These are phyloP conservation scores for Handroanthus guayacan DNA, from an alignment of 257 asterid genomes.

Conservation along the genomic window DNA sequence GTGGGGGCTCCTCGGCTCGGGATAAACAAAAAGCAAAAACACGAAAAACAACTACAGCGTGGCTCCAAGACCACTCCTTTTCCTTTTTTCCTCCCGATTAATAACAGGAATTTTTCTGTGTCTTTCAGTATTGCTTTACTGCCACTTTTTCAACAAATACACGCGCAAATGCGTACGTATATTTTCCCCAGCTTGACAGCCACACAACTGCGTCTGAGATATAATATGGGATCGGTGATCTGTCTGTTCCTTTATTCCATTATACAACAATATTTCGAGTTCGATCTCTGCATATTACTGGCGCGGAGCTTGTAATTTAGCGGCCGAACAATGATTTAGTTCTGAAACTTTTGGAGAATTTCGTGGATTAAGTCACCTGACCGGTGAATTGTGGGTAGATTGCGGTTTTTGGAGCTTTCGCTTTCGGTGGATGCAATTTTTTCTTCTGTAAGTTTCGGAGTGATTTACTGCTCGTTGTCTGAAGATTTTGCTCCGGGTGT, in stretches of 20 bases:
- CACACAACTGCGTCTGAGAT: slow-evolving; percentile 30
- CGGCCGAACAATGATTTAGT: not conserved
- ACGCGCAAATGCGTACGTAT: slow-evolving; percentile 16
- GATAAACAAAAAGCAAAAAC: not conserved
- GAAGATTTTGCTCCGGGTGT: not conserved
- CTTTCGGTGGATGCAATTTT: not conserved
- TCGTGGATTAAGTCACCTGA: slow-evolving; percentile 5
- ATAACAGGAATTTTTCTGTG: not conserved
- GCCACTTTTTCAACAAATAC: slow-evolving; percentile 7
- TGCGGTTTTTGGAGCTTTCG: not conserved
- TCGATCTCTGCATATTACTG: slow-evolving; percentile 20
- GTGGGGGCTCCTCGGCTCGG: slow-evolving; percentile 31
- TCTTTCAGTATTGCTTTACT: not conserved
- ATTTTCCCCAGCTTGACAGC: slow-evolving; percentile 30
- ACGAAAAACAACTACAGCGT: not conserved
- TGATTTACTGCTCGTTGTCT: not conserved
- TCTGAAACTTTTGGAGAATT: slow-evolving; percentile 15
- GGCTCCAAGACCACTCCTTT: slow-evolving; percentile 6
- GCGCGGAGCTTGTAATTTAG: not conserved
- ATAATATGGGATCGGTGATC: not conserved
- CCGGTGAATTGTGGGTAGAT: slow-evolving; percentile 19
- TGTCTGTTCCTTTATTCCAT: not conserved
- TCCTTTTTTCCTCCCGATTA: not conserved
- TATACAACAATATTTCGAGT: not conserved
- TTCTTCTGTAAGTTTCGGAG: not conserved